Evolutionary conservation across 345 rosid genomes (phyloP).

Genomic region (Erysimum cheiranthoides): DNA sequence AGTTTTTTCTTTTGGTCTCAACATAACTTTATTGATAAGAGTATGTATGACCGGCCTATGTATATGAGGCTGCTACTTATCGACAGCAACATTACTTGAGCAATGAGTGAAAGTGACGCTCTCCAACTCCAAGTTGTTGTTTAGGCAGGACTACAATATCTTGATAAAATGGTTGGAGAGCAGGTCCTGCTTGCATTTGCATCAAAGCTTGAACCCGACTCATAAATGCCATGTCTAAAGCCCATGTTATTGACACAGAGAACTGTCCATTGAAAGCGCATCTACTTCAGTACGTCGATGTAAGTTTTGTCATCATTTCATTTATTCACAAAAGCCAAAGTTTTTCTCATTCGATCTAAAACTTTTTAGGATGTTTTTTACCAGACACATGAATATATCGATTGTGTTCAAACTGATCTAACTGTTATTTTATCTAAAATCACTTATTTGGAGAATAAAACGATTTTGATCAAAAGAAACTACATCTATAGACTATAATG

Average conservation of each 20-base stretch:
- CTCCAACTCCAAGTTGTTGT: not conserved
- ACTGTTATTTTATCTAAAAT: too few species aligned
- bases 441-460: too few species aligned
- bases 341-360: too few species aligned
- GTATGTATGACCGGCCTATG: not conserved
- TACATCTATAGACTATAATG: too few species aligned
- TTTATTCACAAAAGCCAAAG: too few species aligned
- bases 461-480: too few species aligned
- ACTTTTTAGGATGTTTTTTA: too few species aligned
- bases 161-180: not conserved
- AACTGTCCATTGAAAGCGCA: too few species aligned
- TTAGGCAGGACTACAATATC: not conserved
- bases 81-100: conserved; percentile 1
- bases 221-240: not conserved
- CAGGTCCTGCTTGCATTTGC: not conserved
- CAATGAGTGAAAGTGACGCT: not conserved
- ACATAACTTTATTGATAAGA: not conserved
- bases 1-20: not conserved
- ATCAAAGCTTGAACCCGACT: not conserved
- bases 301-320: too few species aligned
- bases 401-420: too few species aligned
- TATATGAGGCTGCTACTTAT: not conserved
- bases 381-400: too few species aligned
- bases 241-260: not conserved
- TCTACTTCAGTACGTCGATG: too few species aligned